These are phyloP conservation scores for Sungouiella thailandica DNA, from an alignment of 805 yeast species.

Conservation along the genomic window DNA sequence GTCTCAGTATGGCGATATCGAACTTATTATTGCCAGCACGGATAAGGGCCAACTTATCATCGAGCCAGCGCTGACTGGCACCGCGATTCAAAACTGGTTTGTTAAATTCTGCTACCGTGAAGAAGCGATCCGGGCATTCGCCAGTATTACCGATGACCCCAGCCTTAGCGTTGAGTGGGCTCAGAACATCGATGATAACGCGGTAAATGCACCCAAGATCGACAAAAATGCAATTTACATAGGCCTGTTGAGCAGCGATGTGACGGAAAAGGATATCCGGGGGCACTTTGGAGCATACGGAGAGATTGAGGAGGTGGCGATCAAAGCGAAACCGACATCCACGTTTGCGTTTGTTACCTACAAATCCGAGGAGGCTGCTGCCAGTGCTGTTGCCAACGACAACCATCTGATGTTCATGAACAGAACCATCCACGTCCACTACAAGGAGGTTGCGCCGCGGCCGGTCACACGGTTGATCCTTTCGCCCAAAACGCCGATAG, in stretches of 20 bases:
- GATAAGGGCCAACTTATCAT: slow-evolving; percentile 23
- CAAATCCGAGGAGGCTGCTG: slow-evolving; percentile 66
- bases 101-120: slow-evolving; percentile 75
- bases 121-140: slow-evolving; percentile 84
- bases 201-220: slow-evolving; percentile 23
- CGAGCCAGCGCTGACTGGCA: slow-evolving; percentile 4
- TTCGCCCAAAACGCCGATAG: slow-evolving; percentile 18
- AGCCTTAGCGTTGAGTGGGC: slow-evolving; percentile 79
- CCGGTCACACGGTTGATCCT: slow-evolving; percentile 23
- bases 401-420: slow-evolving; percentile 73
- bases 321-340: slow-evolving; percentile 44
- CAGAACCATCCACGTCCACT: slow-evolving; percentile 81
- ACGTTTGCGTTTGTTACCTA: slow-evolving; percentile 73
- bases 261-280: slow-evolving; percentile 49
- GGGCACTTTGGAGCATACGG: slow-evolving; percentile 70
- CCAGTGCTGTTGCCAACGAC: slow-evolving; percentile 80
- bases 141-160: slow-evolving; percentile 52
- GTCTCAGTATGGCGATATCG: slow-evolving; percentile 67
- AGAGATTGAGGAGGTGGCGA: slow-evolving; percentile 50
- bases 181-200: slow-evolving; percentile 59
- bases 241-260: slow-evolving; percentile 60
- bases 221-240: slow-evolving; percentile 75
- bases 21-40: slow-evolving; percentile 48
- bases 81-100: slow-evolving; percentile 52
- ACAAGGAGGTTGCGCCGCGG: slow-evolving; percentile 48